Percentiles rank a stretch among this genome's conserved stretches.
These are phyloP conservation scores for Porogramme epimiltina DNA, from an alignment of 1,284 basidiomycete genomes.

Conservation along the genomic window DNA sequence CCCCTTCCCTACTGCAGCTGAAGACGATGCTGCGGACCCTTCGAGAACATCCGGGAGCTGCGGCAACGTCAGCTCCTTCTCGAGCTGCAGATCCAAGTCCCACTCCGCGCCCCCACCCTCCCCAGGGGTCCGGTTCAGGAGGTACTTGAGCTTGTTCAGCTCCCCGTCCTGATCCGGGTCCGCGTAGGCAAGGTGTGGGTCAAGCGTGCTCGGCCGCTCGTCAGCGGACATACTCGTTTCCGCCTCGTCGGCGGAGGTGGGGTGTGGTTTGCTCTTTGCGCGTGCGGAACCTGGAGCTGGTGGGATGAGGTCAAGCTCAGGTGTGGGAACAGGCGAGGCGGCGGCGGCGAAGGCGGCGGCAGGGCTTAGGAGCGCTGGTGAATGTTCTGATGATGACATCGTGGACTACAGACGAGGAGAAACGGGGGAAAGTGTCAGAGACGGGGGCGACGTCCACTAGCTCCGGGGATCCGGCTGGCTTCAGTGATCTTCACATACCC, in stretches of 20 bases:
- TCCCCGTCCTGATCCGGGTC: slow-evolving; percentile 65
- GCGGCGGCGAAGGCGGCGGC: background rate
- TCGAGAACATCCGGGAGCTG: slow-evolving; percentile 13
- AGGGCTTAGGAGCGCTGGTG: background rate
- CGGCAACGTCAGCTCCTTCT: slow-evolving; percentile 18
- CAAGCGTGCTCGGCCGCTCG: slow-evolving; percentile 20
- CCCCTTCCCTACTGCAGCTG: background rate
- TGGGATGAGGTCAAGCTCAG: slow-evolving; percentile 3
- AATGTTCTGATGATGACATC: slow-evolving; percentile 2
- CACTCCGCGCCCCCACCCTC: slow-evolving; percentile 19
- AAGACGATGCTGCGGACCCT: background rate
- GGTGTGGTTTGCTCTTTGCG: background rate
- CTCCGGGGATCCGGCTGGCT: too few relatives aligned
- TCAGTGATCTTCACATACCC: slow-evolving; percentile 35
- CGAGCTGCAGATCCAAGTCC: slow-evolving; percentile 19
- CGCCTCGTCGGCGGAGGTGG: slow-evolving; percentile 27
- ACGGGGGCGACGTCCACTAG: too few relatives aligned
- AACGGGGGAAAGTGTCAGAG: background rate
- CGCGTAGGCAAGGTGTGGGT: slow-evolving; percentile 63
- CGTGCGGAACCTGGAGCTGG: background rate
- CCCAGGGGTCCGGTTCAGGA: slow-evolving; percentile 26
- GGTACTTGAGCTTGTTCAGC: slow-evolving; percentile 47
- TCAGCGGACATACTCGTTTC: slow-evolving; percentile 26
- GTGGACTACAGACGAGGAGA: background rate
- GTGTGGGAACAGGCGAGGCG: background rate